phyloP scores from a whole-genome alignment of 2,329 filamentous ascomycete species.

The Xylaria sp. region DNA sequence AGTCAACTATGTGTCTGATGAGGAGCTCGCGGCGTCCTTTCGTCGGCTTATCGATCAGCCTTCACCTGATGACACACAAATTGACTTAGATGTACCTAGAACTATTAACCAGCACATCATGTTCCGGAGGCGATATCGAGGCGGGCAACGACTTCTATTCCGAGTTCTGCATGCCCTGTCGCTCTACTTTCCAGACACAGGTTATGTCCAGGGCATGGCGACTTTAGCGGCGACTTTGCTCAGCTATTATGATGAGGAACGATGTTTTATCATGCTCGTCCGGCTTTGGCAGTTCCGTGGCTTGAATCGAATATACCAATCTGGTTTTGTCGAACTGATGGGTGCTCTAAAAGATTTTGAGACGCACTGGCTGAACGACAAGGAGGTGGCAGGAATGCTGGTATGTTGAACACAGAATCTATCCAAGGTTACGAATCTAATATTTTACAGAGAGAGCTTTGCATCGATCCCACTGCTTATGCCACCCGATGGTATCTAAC shows the following conservation, averaged over 20 bases:
- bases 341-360: conserved; percentile 87
- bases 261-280: conserved; percentile 95
- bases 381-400: conserved; percentile 82
- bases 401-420: conserved; percentile 63
- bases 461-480: conserved; percentile 90
- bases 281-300: conserved; percentile 91
- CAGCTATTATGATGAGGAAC: conserved; percentile 97
- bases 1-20: conserved; percentile 71
- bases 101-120: conserved; percentile 97
- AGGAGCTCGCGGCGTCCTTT: conserved; percentile 77
- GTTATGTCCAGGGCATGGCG: conserved; percentile 98
- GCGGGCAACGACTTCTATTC: conserved; percentile 91
- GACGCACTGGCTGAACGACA: conserved; percentile 79
- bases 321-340: conserved; percentile 89
- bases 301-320: conserved; percentile 83
- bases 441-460: conserved; percentile 71
- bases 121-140: conserved; percentile 91
- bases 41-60: conserved; percentile 76
- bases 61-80: conserved; percentile 93
- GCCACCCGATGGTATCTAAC: conserved; percentile 98
- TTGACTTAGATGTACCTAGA: conserved; percentile 94
- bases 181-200: conserved; percentile 88
- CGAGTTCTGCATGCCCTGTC: conserved; percentile 91
- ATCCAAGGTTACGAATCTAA: conserved; percentile 21
- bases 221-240: conserved; percentile 90